These are phyloP conservation scores for Crithidia expoeki DNA, from an alignment of 208 protist genomes.

Conservation along the genomic window DNA sequence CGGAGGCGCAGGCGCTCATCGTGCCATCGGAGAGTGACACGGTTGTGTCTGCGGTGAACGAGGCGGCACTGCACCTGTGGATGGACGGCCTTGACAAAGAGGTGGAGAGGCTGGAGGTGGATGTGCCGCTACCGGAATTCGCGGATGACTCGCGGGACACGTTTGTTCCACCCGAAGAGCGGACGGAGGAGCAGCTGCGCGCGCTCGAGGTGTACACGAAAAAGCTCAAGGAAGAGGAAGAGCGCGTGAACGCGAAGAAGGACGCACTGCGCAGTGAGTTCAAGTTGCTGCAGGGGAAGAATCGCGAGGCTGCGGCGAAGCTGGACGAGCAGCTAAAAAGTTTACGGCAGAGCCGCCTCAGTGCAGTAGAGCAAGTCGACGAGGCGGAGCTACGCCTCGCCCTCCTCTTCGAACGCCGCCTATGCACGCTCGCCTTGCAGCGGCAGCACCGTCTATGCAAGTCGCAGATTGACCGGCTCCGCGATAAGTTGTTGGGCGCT, in stretches of 20 bases:
- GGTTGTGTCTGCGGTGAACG: conserved; percentile 32
- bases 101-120: conserved; percentile 60
- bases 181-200: conserved; percentile 82
- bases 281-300: conserved; percentile 59
- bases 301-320: conserved; percentile 29
- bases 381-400: conserved; percentile 77
- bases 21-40: conserved; percentile 36
- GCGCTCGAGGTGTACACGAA: conserved; percentile 81
- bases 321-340: conserved; percentile 59
- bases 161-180: conserved; percentile 80
- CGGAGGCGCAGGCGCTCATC: conserved; percentile 58
- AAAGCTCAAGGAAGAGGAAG: conserved; percentile 72
- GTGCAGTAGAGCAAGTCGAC: conserved; percentile 48
- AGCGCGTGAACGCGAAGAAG: conserved; percentile 59
- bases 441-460: conserved; percentile 32
- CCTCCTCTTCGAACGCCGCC: conserved; percentile 63
- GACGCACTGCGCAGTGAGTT: conserved; percentile 76
- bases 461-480: conserved; percentile 28
- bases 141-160: conserved; percentile 69
- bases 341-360: conserved; percentile 51
- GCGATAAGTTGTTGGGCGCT: conserved; percentile 33
- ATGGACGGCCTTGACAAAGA: conserved; percentile 93
- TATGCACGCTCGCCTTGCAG: conserved; percentile 40
- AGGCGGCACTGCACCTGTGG: conserved; percentile 85
- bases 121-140: conserved; percentile 73